Percentiles rank a stretch among this genome's conserved stretches.
These are phyloP conservation scores for Dendrostoma leiphaemia DNA, from an alignment of 2,329 filamentous ascomycete species.

Conservation along the genomic window DNA sequence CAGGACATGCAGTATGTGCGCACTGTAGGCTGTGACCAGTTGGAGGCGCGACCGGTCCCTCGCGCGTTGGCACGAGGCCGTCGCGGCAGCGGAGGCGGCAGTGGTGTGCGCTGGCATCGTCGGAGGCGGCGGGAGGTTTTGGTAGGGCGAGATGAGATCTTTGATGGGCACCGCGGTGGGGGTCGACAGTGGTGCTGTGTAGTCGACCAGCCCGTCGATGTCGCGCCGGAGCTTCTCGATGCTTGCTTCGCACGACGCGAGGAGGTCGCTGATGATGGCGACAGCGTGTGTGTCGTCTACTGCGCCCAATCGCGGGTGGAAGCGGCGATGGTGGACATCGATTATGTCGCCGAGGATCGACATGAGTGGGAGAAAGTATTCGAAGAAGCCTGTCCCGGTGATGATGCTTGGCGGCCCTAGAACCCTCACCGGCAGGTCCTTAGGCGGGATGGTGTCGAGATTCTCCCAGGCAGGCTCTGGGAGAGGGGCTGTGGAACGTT, in stretches of 20 bases:
- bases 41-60: constrained; percentile 31
- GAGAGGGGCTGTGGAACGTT: constrained; percentile 30
- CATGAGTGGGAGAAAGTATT: constrained; percentile 50
- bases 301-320: constrained; percentile 40
- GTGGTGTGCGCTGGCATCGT: background rate
- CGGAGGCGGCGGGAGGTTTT: background rate
- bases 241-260: constrained; percentile 38
- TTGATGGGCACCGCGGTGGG: constrained; percentile 20
- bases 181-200: constrained; percentile 3
- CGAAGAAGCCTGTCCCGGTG: constrained; percentile 44
- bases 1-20: constrained; percentile 45
- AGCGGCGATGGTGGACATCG: constrained; percentile 41
- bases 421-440: constrained; percentile 31
- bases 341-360: constrained; percentile 48
- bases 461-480: constrained; percentile 40
- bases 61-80: background rate
- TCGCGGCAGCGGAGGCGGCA: background rate
- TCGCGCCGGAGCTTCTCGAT: constrained; percentile 30
- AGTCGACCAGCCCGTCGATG: constrained; percentile 13
- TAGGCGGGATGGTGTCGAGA: constrained; percentile 30
- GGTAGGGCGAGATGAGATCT: constrained; percentile 23
- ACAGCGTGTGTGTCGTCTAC: constrained; percentile 34
- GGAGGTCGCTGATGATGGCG: constrained; percentile 32
- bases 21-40: constrained; percentile 45
- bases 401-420: constrained; percentile 38